Percentiles rank a stretch among this genome's conserved stretches.
Evolutionary conservation across 1,284 basidiomycete genomes (phyloP).

Genomic region (Microbotryum saponariae): DNA sequence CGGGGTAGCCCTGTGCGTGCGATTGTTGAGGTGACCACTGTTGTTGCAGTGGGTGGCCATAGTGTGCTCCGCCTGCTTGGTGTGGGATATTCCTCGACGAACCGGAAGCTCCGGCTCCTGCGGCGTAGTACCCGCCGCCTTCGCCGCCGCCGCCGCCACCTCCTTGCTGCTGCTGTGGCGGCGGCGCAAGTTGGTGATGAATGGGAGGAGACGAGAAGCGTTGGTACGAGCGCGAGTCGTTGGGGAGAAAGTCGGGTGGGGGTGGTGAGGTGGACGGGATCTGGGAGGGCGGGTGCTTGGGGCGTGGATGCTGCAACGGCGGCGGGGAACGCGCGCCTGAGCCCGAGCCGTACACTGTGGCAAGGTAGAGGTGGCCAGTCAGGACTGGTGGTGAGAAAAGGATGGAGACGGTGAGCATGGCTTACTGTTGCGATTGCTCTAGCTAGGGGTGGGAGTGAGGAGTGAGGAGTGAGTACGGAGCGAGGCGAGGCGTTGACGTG

Average conservation of each 20-base stretch:
- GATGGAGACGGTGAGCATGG: too few species aligned
- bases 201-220: constrained; percentile 33
- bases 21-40: constrained; percentile 3
- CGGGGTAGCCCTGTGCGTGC: constrained; percentile 6
- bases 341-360: too few species aligned
- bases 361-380: too few species aligned
- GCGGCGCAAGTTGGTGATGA: constrained; percentile 5
- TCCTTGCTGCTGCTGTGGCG: not conserved
- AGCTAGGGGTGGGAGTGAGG: too few species aligned
- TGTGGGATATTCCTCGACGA: not conserved
- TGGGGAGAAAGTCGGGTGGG: not conserved
- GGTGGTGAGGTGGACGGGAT: constrained; percentile 22
- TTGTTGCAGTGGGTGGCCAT: constrained; percentile 7
- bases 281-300: constrained; percentile 22
- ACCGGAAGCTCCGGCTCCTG: not conserved
- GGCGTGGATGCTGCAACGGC: constrained; percentile 30
- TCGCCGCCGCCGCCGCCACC: too few species aligned
- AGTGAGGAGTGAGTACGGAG: too few species aligned
- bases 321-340: constrained; percentile 17
- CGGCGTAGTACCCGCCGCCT: not conserved
- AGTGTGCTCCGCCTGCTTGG: not conserved
- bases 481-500: too few species aligned
- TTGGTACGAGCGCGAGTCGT: constrained; percentile 19
- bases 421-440: too few species aligned
- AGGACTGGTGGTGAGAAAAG: too few species aligned